These are phyloP conservation scores for Fusarium chlamydosporum DNA, from an alignment of 2,329 filamentous ascomycete genomes.

Conservation along the genomic window DNA sequence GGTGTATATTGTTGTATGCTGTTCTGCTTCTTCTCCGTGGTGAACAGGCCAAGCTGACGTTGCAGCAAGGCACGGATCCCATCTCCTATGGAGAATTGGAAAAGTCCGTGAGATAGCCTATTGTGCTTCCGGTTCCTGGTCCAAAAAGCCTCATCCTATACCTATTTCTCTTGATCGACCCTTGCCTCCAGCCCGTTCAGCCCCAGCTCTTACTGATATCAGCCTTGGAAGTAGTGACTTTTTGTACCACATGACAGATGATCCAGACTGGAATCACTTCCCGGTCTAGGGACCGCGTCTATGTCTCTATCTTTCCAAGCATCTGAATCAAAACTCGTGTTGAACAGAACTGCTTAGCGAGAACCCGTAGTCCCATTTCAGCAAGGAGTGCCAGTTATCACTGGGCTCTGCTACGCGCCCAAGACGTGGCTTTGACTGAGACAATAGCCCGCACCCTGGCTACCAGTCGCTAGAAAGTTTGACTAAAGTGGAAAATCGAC, in stretches of 20 bases:
- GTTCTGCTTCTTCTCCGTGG: not conserved
- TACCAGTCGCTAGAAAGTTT: not conserved
- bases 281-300: not conserved
- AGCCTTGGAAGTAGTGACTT: conserved; percentile 3
- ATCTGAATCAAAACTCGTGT: not conserved
- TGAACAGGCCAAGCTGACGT: not conserved
- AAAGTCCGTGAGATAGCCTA: conserved; percentile 7
- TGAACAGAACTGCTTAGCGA: not conserved
- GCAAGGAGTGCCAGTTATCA: not conserved
- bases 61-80: not conserved
- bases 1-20: not conserved
- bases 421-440: conserved; percentile 31
- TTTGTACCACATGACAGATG: conserved; percentile 32
- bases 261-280: conserved; percentile 1
- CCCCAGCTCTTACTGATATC: conserved; percentile 5
- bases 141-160: not conserved
- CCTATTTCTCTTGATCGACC: not conserved
- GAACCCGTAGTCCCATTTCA: conserved; percentile 2
- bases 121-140: not conserved
- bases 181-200: conserved; percentile 1
- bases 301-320: not conserved
- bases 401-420: conserved; percentile 12
- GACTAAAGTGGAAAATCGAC: conserved; percentile 19
- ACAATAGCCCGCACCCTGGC: conserved; percentile 31
- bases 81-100: not conserved